A percentile compares a stretch with the other conserved stretches of the same genome.
These are phyloP conservation scores for Gardenia jasminoides DNA, from an alignment of 257 asterid genomes.

Conservation along the genomic window DNA sequence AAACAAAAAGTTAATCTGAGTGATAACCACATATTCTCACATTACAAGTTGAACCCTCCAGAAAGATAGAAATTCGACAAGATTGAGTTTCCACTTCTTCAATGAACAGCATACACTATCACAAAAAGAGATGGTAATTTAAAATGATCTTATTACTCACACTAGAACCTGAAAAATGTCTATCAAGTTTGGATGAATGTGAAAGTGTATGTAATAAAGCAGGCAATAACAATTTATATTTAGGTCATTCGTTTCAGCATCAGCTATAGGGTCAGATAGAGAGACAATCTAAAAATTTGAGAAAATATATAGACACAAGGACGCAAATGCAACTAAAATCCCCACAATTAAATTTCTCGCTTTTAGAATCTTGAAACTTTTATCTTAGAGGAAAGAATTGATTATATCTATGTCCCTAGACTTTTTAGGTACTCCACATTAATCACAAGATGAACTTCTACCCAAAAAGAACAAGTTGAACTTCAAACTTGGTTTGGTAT, in stretches of 20 bases:
- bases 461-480: no score
- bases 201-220: not conserved
- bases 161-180: not conserved
- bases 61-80: not conserved
- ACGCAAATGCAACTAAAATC: not conserved
- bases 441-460: not conserved
- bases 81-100: not conserved
- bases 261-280: not conserved
- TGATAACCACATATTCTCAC: no score
- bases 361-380: not conserved
- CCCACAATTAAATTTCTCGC: not conserved
- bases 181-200: not conserved
- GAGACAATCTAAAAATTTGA: not conserved
- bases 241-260: not conserved
- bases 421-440: not conserved
- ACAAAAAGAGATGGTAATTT: no score
- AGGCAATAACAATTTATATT: not conserved
- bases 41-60: not conserved
- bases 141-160: not conserved
- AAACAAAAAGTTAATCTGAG: no score
- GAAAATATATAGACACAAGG: not conserved
- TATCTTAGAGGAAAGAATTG: not conserved
- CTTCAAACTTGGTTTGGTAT: not conserved
- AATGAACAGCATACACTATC: not conserved
- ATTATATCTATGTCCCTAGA: not conserved